These are phyloP conservation scores for Pinus tabuliformis DNA, from an alignment of 75 land plant genomes.

Conservation along the genomic window DNA sequence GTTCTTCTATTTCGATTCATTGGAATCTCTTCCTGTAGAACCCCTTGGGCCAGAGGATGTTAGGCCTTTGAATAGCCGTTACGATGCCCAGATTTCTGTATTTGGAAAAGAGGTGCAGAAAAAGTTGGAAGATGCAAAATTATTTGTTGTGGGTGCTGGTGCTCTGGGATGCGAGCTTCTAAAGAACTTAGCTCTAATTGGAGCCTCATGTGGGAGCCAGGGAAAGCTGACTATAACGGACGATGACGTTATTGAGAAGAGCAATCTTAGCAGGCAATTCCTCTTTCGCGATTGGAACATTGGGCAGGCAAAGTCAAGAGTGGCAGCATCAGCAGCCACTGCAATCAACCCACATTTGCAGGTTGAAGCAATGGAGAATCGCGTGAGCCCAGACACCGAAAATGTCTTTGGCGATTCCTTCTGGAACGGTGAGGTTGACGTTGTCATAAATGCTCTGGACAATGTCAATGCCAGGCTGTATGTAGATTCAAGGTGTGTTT, in stretches of 20 bases:
- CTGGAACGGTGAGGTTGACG: slow-evolving; percentile 67
- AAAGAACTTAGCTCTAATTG: slow-evolving; percentile 91
- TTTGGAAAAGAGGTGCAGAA: slow-evolving; percentile 80
- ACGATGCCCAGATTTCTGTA: slow-evolving; percentile 90
- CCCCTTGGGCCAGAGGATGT: slow-evolving; percentile 51
- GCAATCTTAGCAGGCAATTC: slow-evolving; percentile 92
- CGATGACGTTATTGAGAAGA: slow-evolving; percentile 97
- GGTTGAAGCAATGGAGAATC: slow-evolving; percentile 78
- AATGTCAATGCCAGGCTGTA: slow-evolving; percentile 89
- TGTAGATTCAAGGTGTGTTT: slow-evolving; percentile 81
- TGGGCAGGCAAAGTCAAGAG: slow-evolving; percentile 84
- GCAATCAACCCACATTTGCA: slow-evolving; percentile 61
- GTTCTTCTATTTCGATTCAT: slow-evolving; percentile 70
- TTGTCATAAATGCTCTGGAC: slow-evolving; percentile 87
- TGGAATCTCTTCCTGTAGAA: slow-evolving; percentile 85
- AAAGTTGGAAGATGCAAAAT: slow-evolving; percentile 67
- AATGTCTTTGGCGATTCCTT: slow-evolving; percentile 83
- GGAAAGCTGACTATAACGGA: slow-evolving; percentile 88
- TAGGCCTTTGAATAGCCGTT: slow-evolving; percentile 54
- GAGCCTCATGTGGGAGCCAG: slow-evolving; percentile 65
- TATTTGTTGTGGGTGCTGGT: slow-evolving; percentile 91
- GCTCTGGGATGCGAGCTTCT: slow-evolving; percentile 94
- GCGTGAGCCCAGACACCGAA: slow-evolving; percentile 79
- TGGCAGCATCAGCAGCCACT: slow-evolving; percentile 76
- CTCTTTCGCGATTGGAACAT: slow-evolving; percentile 93